Evolutionary conservation across 441 rosid species (phyloP).

Genomic region (Erysimum cheiri): DNA sequence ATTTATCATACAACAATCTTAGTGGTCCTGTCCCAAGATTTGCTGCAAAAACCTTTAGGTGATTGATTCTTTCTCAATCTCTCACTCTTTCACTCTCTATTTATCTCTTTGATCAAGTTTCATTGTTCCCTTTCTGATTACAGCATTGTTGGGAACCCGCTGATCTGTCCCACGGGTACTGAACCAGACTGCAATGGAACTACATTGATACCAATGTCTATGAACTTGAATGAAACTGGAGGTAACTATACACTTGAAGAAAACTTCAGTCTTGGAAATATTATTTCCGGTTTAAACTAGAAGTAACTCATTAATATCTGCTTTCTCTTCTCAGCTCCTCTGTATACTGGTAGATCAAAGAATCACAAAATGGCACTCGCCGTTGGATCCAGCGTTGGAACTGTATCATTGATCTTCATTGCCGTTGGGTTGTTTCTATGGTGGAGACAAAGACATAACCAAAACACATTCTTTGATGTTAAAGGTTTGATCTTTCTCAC

Average conservation of each 20-base stretch:
- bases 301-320: constrained; percentile 32
- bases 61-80: constrained; percentile 35
- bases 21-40: constrained; percentile 87
- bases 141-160: constrained; percentile 91
- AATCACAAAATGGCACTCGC: constrained; percentile 80
- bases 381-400: constrained; percentile 72
- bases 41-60: constrained; percentile 94
- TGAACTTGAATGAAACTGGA: constrained; percentile 81
- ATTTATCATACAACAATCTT: constrained; percentile 91
- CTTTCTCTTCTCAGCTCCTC: constrained; percentile 48
- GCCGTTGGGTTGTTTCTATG: constrained; percentile 74
- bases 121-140: constrained; percentile 26
- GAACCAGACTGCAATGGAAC: constrained; percentile 91
- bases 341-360: constrained; percentile 50
- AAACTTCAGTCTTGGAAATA: background rate
- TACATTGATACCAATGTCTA: constrained; percentile 88
- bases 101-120: constrained; percentile 19
- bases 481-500: constrained; percentile 60
- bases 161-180: constrained; percentile 81
- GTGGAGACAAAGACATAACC: constrained; percentile 83
- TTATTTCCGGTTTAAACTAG: no score
- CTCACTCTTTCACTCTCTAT: constrained; percentile 29
- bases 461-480: constrained; percentile 78
- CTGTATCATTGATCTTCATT: constrained; percentile 62
- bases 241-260: constrained; percentile 44